phyloP scores from a whole-genome alignment of 179 eudicot species.

The Patellifolia procumbens region DNA sequence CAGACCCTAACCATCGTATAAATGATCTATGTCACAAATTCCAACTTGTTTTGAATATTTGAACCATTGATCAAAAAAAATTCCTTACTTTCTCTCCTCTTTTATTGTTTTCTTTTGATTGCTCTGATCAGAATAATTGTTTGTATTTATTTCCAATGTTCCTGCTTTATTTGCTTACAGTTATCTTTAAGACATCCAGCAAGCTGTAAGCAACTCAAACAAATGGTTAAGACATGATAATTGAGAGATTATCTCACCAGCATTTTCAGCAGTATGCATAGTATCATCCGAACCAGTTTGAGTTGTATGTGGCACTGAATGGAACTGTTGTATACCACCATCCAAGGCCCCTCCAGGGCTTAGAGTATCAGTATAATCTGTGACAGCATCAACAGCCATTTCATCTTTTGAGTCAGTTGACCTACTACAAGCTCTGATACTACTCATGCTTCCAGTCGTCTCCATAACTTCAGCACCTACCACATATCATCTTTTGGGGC shows the following conservation, averaged over 20 bases:
- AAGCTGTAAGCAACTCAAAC: neutral
- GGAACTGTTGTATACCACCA: slow-evolving; percentile 32
- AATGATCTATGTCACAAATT: neutral
- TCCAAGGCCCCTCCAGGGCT: slow-evolving; percentile 32
- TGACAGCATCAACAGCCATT: slow-evolving; percentile 60
- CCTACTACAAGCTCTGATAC: no score
- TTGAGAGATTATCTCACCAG: slow-evolving; percentile 47
- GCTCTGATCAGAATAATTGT: no score
- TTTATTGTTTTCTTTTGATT: no score
- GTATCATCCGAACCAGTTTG: slow-evolving; percentile 20
- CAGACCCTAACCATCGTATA: no score
- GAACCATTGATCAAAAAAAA: neutral
- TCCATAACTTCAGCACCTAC: no score
- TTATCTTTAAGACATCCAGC: slow-evolving; percentile 1
- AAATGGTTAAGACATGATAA: neutral
- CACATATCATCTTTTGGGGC: no score
- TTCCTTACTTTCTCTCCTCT: neutral
- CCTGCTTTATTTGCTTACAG: no score
- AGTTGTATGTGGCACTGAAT: slow-evolving; percentile 30
- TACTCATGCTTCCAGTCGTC: no score
- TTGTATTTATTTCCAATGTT: no score
- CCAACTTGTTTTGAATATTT: neutral
- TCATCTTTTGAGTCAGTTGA: no score
- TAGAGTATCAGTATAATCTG: slow-evolving; percentile 49
- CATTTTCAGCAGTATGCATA: slow-evolving; percentile 18